A percentile compares a stretch with the other conserved stretches of the same genome.
These are phyloP conservation scores for Lagenaria siceraria DNA, from an alignment of 306 rosid genomes.

Conservation along the genomic window DNA sequence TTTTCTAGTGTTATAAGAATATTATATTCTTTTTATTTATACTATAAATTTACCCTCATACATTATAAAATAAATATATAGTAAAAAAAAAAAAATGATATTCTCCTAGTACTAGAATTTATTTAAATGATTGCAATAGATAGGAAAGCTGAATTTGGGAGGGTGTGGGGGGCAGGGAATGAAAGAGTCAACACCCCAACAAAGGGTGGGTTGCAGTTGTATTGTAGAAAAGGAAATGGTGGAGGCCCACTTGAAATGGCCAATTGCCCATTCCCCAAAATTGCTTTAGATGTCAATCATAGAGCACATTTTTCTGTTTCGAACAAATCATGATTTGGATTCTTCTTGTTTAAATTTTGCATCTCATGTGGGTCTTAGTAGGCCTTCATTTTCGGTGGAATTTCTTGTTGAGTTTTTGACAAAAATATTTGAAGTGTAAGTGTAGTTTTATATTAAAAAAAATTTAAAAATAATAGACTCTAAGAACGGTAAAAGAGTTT, in stretches of 20 bases:
- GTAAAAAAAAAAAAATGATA: no score
- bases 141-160: neutral
- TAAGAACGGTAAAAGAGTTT: no score
- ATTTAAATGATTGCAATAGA: neutral
- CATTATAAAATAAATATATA: no score
- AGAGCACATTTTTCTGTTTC: neutral
- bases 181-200: neutral
- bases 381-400: neutral
- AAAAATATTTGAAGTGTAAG: no score
- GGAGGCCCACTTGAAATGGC: neutral
- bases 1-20: no score
- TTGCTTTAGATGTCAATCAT: neutral
- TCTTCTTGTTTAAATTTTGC: neutral
- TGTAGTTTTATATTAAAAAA: no score
- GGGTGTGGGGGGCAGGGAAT: neutral
- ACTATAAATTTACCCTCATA: no score
- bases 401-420: neutral
- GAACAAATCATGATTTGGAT: neutral
- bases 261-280: neutral
- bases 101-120: no score
- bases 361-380: neutral
- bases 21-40: no score
- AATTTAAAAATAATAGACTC: no score
- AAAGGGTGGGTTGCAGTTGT: neutral
- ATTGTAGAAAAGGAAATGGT: neutral